Evolutionary conservation across 257 asterid species (phyloP), one percentile per base, ranked within the genome.

Genomic region (Parsonsia alboflavescens): DNA sequence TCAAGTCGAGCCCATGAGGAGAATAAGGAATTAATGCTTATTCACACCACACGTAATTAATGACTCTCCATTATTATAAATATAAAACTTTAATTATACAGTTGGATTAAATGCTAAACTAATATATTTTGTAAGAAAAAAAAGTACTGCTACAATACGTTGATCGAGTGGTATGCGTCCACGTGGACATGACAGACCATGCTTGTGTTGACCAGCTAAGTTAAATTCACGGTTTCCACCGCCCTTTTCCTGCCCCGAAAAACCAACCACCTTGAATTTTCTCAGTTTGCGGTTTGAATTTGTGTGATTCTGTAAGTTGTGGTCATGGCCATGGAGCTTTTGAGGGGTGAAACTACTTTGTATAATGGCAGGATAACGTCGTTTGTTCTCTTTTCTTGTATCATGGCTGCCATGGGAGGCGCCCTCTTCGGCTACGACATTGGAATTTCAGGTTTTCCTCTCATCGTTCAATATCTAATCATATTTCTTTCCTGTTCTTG

Each of bases 381-480:
- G 75, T 85, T 82, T 72, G 83, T 82, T 6, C 76, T 85, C 71
- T 74, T 85, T 7, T 85, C 89, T 44, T 85, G 89, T 68, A 76
- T 82, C 80, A 74, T 85, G 71, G 89, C 86, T 2, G 86, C 89
- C 52, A 78, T 83, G 56, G 89, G 89, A 36, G 89, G 89, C n/a
- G 68, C 82, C 28, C 82, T 85, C 71, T 85, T 82, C 45, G 89
- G 86, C 63, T 85, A 85, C 12, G 89, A 82, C 28, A 80, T 78
- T 68, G 89, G 86, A 58, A 81, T 85, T 78, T 85, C 89, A 78
- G 89, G 87, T 84, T 52, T 11, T 68, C 56, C 28, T 10, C 7
- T n/a, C 9, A 28, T 3, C 44, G 10, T 16, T 57, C n/a, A 33
- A 33, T 33, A 33, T 33, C 39, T 33, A 33, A 33, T 33, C 39